These are phyloP conservation scores for Sarocladium brachiariae DNA, from an alignment of 2,329 filamentous ascomycete species.

Conservation along the genomic window DNA sequence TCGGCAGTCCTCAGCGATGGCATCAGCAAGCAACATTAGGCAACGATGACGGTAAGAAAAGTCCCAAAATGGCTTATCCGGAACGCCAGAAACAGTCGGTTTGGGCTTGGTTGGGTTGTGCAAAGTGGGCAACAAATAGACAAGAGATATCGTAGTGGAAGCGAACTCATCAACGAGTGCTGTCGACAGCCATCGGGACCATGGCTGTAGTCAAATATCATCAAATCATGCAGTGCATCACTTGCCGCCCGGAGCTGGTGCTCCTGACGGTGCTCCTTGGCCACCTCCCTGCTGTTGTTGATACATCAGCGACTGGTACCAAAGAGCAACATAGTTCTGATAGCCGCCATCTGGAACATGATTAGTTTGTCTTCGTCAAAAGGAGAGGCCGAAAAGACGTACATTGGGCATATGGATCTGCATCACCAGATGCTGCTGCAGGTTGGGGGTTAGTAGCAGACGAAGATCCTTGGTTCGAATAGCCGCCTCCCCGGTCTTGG, in stretches of 20 bases:
- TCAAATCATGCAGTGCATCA: slow-evolving; percentile 18
- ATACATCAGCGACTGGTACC: slow-evolving; percentile 63
- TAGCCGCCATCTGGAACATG: slow-evolving; percentile 64
- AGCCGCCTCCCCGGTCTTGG: slow-evolving; percentile 47
- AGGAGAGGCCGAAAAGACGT: slow-evolving; percentile 25
- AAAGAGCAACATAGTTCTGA: slow-evolving; percentile 70
- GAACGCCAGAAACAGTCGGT: slow-evolving; percentile 2
- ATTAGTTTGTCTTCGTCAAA: not conserved
- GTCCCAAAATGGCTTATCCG: not conserved
- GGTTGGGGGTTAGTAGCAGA: slow-evolving; percentile 35
- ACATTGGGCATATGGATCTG: slow-evolving; percentile 72
- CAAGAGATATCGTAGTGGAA: slow-evolving; percentile 7
- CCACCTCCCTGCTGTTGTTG: slow-evolving; percentile 34
- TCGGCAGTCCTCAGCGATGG: not conserved
- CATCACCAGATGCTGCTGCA: slow-evolving; percentile 39
- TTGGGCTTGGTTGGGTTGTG: not conserved
- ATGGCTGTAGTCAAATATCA: slow-evolving; percentile 9
- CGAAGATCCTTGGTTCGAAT: slow-evolving; percentile 40
- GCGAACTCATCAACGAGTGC: slow-evolving; percentile 3
- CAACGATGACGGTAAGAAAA: not conserved
- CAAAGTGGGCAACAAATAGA: not conserved
- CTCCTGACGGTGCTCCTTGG: slow-evolving; percentile 27
- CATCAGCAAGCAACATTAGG: slow-evolving; percentile 5
- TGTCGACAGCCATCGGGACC: slow-evolving; percentile 8
- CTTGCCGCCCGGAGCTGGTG: slow-evolving; percentile 29